Conservation (phyloP, 768 basidiomycete genomes). For the Rhizopogon sp. region DNA sequence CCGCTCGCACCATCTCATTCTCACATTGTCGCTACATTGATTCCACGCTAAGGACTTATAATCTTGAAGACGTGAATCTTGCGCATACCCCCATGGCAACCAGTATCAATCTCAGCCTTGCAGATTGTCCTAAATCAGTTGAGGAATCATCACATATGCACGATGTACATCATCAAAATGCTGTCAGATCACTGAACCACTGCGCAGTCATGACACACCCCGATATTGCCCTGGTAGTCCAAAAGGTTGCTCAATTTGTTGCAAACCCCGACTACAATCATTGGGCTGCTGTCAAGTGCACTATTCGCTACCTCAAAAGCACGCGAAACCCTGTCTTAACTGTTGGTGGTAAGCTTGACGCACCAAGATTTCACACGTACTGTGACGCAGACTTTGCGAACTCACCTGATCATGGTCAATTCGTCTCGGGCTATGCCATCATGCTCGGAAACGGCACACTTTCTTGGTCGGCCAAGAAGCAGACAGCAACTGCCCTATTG, state of each 20-base stretch:
- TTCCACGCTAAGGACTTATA: too few relatives aligned
- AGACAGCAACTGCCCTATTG: too few relatives aligned
- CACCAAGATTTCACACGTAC: too few relatives aligned
- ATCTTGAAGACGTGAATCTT: background rate
- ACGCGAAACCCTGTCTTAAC: background rate
- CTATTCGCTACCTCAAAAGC: constrained; percentile 10
- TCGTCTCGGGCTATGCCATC: too few relatives aligned
- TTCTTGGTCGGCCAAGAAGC: too few relatives aligned
- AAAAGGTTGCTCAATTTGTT: constrained; percentile 10
- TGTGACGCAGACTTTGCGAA: too few relatives aligned
- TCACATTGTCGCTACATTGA: too few relatives aligned
- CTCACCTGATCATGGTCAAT: too few relatives aligned
- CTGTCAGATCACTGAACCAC: constrained; percentile 7
- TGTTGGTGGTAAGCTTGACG: too few relatives aligned
- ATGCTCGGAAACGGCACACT: too few relatives aligned
- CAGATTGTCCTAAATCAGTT: background rate
- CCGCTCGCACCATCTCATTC: too few relatives aligned
- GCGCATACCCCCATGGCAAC: background rate
- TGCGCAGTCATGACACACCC: constrained; percentile 6
- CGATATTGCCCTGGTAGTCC: constrained; percentile 12
- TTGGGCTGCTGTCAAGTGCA: constrained; percentile 10
- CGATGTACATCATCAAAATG: background rate
- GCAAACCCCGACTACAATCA: background rate
- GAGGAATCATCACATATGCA: background rate
- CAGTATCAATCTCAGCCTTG: background rate